Conservation (phyloP, 140 eudicot species). For the Cichorium intybus region DNA sequence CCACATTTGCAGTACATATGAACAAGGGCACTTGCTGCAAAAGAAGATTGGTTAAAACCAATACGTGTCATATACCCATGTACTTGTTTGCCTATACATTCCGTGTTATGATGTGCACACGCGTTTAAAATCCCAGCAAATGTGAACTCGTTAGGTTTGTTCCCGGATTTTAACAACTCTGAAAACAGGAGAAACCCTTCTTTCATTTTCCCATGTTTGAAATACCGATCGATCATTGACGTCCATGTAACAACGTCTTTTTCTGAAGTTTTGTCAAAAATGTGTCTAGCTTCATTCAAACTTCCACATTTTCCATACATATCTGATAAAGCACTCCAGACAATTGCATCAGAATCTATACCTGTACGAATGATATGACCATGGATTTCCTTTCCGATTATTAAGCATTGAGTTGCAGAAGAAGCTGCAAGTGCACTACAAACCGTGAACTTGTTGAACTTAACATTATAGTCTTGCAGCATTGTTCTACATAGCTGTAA, state of each 20-base stretch:
- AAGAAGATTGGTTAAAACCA: slow-evolving; percentile 24
- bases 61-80: slow-evolving; percentile 36
- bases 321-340: slow-evolving; percentile 38
- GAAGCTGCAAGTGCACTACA: slow-evolving; percentile 38
- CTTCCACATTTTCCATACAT: slow-evolving; percentile 43
- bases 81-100: slow-evolving; percentile 35
- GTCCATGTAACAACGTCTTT: slow-evolving; percentile 35
- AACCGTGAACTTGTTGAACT: slow-evolving; percentile 21
- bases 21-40: slow-evolving; percentile 42
- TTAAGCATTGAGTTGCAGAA: slow-evolving; percentile 21
- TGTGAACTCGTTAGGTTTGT: slow-evolving; percentile 39
- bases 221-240: slow-evolving; percentile 38
- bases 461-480: slow-evolving; percentile 10
- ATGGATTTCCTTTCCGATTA: slow-evolving; percentile 37
- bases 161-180: slow-evolving; percentile 23
- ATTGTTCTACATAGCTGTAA: slow-evolving; percentile 30
- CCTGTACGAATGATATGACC: slow-evolving; percentile 34
- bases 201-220: slow-evolving; percentile 35
- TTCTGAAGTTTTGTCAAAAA: slow-evolving; percentile 29
- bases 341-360: slow-evolving; percentile 37
- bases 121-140: slow-evolving; percentile 34
- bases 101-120: slow-evolving; percentile 34
- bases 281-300: slow-evolving; percentile 27
- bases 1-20: slow-evolving; percentile 43
- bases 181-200: slow-evolving; percentile 31